These are phyloP conservation scores for Aspergillus incahuasiensis DNA, from an alignment of 495 filamentous ascomycete species.

Conservation along the genomic window DNA sequence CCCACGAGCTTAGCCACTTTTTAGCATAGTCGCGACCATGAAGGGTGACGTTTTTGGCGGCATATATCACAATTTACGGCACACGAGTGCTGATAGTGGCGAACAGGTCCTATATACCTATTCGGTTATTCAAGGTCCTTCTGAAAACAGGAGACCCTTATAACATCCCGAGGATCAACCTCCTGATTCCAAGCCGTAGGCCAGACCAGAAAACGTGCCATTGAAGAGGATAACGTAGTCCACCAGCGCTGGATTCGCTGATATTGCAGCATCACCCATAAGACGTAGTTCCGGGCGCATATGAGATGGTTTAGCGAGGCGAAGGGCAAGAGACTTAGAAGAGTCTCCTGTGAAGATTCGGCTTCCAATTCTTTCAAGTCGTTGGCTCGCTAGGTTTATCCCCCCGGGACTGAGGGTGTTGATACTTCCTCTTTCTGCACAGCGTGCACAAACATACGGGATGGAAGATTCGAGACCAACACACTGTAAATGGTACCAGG, in stretches of 20 bases:
- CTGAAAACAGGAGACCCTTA: too few relatives aligned
- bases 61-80: too few relatives aligned
- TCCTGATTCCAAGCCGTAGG: conserved; percentile 9
- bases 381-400: too few relatives aligned
- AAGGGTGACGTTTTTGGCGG: too few relatives aligned
- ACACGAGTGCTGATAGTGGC: too few relatives aligned
- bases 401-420: too few relatives aligned
- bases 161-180: too few relatives aligned
- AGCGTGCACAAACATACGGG: not conserved
- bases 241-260: conserved; percentile 1
- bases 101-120: too few relatives aligned
- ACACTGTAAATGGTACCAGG: conserved; percentile 9
- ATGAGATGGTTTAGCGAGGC: conserved; percentile 14
- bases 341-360: not conserved
- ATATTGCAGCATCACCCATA: conserved; percentile 7
- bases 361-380: not conserved
- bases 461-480: not conserved
- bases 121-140: too few relatives aligned
- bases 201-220: conserved; percentile 11
- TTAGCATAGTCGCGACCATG: too few relatives aligned
- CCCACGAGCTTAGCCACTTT: too few relatives aligned
- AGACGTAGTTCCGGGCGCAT: conserved; percentile 12
- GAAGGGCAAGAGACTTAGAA: conserved; percentile 5
- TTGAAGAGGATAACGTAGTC: conserved; percentile 13
- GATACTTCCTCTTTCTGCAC: too few relatives aligned